A percentile compares a stretch with the other conserved stretches of the same genome.
phyloP scores from a whole-genome alignment of 176 grass and related monocot genomes.

The Saccharum spontaneum region DNA sequence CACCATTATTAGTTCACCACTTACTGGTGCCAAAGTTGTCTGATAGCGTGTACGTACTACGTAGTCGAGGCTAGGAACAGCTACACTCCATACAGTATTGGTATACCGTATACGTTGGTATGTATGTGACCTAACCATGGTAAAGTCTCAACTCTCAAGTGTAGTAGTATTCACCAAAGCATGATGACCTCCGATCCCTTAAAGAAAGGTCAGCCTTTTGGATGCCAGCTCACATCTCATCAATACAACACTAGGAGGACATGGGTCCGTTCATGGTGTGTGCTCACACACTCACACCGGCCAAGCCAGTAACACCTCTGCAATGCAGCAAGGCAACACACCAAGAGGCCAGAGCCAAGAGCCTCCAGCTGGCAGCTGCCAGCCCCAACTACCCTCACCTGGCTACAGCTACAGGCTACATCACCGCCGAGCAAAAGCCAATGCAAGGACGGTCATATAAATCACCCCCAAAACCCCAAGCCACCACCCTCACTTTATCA shows the following conservation, averaged over 20 bases:
- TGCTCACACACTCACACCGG: not conserved
- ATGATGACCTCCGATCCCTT: not conserved
- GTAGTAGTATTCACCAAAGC: too few species aligned
- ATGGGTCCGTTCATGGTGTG: not conserved
- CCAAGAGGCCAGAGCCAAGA: not conserved
- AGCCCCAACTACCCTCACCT: constrained; percentile 16
- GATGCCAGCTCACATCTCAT: constrained; percentile 49
- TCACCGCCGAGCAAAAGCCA: not conserved
- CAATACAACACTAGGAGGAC: constrained; percentile 6
- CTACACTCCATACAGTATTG: too few species aligned
- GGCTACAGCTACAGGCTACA: not conserved
- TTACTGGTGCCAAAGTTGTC: not conserved
- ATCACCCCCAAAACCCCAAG: constrained; percentile 24
- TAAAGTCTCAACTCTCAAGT: too few species aligned
- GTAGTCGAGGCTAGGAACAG: not conserved
- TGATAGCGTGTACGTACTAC: not conserved
- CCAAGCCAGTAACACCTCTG: not conserved
- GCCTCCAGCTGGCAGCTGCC: not conserved
- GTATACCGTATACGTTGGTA: too few species aligned
- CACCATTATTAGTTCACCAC: not conserved
- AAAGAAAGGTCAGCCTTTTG: constrained; percentile 2
- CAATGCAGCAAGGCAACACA: not conserved
- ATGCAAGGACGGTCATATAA: constrained; percentile 32
- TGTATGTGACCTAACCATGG: too few species aligned
- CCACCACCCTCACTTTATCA: not conserved